These are phyloP conservation scores for Aspergillus panamensis DNA, from an alignment of 495 filamentous ascomycete genomes.

Conservation along the genomic window DNA sequence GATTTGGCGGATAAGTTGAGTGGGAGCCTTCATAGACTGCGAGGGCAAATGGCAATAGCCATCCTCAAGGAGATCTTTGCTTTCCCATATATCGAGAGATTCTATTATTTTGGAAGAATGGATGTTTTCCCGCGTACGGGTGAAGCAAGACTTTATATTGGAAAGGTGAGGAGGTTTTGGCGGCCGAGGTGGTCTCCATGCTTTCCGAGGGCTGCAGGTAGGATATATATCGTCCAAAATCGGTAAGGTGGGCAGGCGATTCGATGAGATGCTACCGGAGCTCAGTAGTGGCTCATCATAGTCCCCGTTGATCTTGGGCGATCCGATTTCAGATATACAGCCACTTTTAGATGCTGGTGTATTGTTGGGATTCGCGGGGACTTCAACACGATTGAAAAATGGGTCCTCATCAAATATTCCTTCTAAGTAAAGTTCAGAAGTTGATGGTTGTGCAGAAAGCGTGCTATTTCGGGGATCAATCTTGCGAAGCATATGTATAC, in stretches of 20 bases:
- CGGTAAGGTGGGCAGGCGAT: neutral
- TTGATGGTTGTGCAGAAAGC: neutral
- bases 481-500: neutral
- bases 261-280: neutral
- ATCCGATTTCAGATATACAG: conserved; percentile 2
- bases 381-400: conserved; percentile 18
- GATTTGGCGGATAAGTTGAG: neutral
- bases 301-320: conserved; percentile 8
- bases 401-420: conserved; percentile 24
- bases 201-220: neutral
- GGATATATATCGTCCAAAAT: neutral
- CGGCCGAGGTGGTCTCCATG: conserved; percentile 13
- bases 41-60: neutral
- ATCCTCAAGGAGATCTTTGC: neutral
- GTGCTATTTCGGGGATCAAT: neutral
- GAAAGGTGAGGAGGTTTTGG: conserved; percentile 17
- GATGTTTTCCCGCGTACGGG: conserved; percentile 1
- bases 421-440: conserved; percentile 7
- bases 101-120: neutral
- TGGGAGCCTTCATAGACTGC: neutral
- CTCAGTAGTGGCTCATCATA: conserved; percentile 5
- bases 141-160: neutral
- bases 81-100: neutral
- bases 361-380: conserved; percentile 25
- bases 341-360: conserved; percentile 23